Evolutionary conservation across 495 filamentous ascomycete species (phyloP).

Genomic region (Penicillium tannophilum): DNA sequence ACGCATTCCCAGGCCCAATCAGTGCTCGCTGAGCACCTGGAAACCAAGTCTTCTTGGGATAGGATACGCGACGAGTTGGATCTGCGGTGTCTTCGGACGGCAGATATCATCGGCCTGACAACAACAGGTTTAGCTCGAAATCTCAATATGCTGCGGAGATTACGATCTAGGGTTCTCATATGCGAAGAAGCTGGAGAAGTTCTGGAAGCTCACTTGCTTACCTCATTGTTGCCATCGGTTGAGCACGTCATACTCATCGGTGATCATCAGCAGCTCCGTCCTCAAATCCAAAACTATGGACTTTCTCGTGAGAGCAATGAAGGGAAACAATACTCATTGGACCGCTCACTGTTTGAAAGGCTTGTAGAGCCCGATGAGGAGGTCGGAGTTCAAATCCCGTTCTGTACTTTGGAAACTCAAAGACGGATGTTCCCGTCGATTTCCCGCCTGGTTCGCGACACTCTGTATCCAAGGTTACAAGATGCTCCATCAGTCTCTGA

Average conservation of each 20-base stretch:
- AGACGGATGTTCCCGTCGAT: conserved; percentile 79
- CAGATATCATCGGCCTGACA: conserved; percentile 53
- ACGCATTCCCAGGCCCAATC: not conserved
- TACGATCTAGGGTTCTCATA: conserved; percentile 68
- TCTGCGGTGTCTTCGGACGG: conserved; percentile 10
- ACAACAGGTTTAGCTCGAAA: conserved; percentile 73
- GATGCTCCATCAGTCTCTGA: conserved; percentile 54
- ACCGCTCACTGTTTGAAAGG: conserved; percentile 71
- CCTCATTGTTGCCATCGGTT: conserved; percentile 66
- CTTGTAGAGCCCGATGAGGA: conserved; percentile 44
- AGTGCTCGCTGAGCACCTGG: conserved; percentile 1
- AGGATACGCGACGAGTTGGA: conserved; percentile 7
- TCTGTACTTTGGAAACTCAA: conserved; percentile 63
- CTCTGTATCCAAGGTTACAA: conserved; percentile 65
- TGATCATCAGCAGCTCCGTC: conserved; percentile 74
- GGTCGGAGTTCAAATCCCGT: conserved; percentile 44
- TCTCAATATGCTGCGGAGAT: conserved; percentile 58
- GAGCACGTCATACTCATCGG: conserved; percentile 78
- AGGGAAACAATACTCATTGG: conserved; percentile 60
- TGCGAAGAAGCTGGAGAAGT: conserved; percentile 83
- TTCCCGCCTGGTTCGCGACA: conserved; percentile 57
- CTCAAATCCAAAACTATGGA: conserved; percentile 66
- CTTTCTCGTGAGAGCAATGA: conserved; percentile 58
- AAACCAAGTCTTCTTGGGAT: conserved; percentile 1
- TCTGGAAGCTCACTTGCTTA: conserved; percentile 69